These are phyloP conservation scores for Cymbidium sinense DNA, from an alignment of 106 monocot genomes.

Conservation along the genomic window DNA sequence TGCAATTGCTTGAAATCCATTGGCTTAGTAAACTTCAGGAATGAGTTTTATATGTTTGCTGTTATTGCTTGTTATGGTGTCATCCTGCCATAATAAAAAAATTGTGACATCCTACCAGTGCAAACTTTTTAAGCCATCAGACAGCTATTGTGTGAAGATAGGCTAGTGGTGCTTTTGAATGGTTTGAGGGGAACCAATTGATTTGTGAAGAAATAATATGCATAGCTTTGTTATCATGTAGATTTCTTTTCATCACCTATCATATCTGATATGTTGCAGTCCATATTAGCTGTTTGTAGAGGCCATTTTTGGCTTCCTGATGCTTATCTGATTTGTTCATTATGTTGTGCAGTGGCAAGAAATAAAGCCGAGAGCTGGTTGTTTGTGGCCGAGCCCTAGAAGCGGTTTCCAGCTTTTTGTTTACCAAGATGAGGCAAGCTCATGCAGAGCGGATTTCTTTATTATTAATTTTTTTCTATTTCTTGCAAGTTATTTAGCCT, in stretches of 20 bases:
- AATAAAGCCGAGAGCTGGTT: conserved; percentile 84
- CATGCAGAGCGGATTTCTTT: neutral
- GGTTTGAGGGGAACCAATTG: neutral
- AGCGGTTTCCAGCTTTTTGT: conserved; percentile 97
- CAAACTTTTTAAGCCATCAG: neutral
- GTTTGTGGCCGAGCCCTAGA: conserved; percentile 84
- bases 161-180: neutral
- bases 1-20: neutral
- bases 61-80: neutral
- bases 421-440: conserved; percentile 83
- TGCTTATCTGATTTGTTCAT: neutral
- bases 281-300: neutral
- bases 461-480: neutral
- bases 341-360: conserved; percentile 90
- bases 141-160: neutral
- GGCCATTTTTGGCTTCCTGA: neutral
- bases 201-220: neutral
- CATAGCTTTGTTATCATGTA: neutral
- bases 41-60: neutral
- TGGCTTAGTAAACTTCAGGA: neutral
- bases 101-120: neutral
- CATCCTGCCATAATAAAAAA: neutral
- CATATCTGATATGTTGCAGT: neutral
- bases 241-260: neutral
- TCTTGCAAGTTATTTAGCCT: neutral